phyloP scores from a whole-genome alignment of 2,329 filamentous ascomycete genomes.

The Neonectria magnoliae region DNA sequence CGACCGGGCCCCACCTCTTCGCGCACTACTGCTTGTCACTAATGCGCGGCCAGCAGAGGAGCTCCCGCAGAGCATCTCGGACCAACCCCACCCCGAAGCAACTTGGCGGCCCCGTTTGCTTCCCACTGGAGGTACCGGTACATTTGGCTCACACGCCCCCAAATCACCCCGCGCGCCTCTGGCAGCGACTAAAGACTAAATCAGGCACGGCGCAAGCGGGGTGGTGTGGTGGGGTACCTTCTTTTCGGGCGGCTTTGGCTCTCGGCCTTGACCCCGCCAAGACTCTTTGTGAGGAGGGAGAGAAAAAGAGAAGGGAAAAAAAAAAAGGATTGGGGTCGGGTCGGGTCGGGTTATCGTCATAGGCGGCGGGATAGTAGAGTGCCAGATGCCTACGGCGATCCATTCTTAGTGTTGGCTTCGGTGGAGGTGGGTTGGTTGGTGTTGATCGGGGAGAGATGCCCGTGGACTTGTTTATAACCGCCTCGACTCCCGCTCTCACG shows the following conservation, averaged over 20 bases:
- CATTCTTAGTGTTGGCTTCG: background rate
- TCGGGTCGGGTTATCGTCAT: background rate
- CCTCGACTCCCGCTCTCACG: conserved; percentile 17
- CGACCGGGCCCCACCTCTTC: conserved; percentile 25
- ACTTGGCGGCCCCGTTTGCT: background rate
- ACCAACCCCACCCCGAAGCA: conserved; percentile 41
- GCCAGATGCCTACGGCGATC: background rate
- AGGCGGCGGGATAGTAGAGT: background rate
- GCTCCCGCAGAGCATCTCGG: conserved; percentile 26
- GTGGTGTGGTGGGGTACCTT: conserved; percentile 32
- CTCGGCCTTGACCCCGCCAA: conserved; percentile 39
- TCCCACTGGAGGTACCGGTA: background rate
- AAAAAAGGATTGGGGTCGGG: conserved; percentile 14
- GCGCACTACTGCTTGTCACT: background rate
- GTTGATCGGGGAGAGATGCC: background rate
- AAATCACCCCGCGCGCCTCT: conserved; percentile 16
- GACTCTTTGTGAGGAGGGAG: conserved; percentile 28
- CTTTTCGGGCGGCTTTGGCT: background rate
- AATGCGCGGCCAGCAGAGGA: background rate
- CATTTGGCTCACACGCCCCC: background rate
- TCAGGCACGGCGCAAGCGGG: conserved; percentile 19
- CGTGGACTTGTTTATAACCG: conserved; percentile 27
- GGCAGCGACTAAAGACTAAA: conserved; percentile 8
- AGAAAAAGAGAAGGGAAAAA: conserved; percentile 1
- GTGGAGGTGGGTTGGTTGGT: background rate